Conservation (phyloP, 139 green algal genomes). For the Tetradesmus lagerheimii region DNA sequence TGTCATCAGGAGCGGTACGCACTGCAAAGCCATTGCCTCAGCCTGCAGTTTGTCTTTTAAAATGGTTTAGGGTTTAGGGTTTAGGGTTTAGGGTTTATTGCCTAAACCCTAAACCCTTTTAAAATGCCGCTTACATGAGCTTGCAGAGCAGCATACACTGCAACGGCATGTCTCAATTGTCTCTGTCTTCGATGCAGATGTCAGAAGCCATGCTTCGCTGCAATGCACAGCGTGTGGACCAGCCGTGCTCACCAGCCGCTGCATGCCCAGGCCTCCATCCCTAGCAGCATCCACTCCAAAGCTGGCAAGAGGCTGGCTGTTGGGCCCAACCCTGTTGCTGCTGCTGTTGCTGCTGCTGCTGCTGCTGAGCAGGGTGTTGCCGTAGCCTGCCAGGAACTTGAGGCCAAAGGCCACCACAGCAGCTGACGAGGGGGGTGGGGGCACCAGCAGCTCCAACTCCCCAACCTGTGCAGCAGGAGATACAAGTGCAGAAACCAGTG, state of each 20-base stretch:
- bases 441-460: slow-evolving; percentile 37
- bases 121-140: no score
- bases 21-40: no score
- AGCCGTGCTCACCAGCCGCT: slow-evolving; percentile 14
- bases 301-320: neutral
- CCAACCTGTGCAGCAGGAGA: slow-evolving; percentile 2
- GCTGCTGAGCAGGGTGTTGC: slow-evolving; percentile 34
- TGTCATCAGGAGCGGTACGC: no score
- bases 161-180: no score
- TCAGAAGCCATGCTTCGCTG: no score
- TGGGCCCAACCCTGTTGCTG: neutral
- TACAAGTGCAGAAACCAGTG: neutral
- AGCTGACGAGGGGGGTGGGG: slow-evolving; percentile 41
- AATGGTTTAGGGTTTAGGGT: no score
- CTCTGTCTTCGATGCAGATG: no score
- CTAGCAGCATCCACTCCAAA: neutral
- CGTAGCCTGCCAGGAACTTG: slow-evolving; percentile 42
- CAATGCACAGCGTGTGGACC: neutral
- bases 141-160: no score
- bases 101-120: no score
- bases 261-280: slow-evolving; percentile 20
- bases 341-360: slow-evolving; percentile 29
- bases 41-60: no score
- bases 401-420: slow-evolving; percentile 42
- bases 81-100: no score